Evolutionary conservation across 1,139 yeast genomes (phyloP), one percentile per base, ranked within the genome.

Genomic region (Suhomyces chickasaworum): DNA sequence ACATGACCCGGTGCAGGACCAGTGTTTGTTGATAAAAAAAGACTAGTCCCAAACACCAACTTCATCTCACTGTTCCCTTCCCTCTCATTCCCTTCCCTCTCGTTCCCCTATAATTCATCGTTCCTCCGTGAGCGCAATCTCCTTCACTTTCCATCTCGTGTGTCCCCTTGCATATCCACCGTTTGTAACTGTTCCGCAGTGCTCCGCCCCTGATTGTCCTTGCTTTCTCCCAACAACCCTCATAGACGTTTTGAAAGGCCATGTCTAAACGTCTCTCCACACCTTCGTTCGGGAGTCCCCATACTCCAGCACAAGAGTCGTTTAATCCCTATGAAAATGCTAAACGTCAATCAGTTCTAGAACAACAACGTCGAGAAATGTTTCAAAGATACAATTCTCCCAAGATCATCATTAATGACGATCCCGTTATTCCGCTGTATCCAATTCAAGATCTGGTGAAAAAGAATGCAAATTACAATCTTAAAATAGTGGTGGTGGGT

Each of bases 401-500:
- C 30, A 62, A 60, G 42, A 52, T 71, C 29, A 63, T 71, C 43
- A 68, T 72, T 37, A 57, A 71, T 45, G 73, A 72, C 48, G 72
- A 69, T 49, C 77, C 78, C 2, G 51, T 60, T 18, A 65, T 73
- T 25, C 78, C 79, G 15, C 47, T 65, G 41, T 75, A 68, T 54
- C 61, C 61, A 15, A 65, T 71, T 50, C 70, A 66, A 44, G 54
- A 60, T 12, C 57, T 60, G 34, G 63, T 68, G 54, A 58, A 63
- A 39, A 69, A 69, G 48, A 64, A 65, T 42, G 65, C 75, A 41
- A 53, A 63, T 41, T 65, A 75, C 50, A 74, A 75, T 52, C 72
- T 82, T 66, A 87, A 88, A 59, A 68, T 88, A 21, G 93, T 90
- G 17, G 91, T 89, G 18, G 96, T 91, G 4, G 98, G 98, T 4